Evolutionary conservation across 768 basidiomycete species (phyloP).

Genomic region (Melanogaster broomeanus): DNA sequence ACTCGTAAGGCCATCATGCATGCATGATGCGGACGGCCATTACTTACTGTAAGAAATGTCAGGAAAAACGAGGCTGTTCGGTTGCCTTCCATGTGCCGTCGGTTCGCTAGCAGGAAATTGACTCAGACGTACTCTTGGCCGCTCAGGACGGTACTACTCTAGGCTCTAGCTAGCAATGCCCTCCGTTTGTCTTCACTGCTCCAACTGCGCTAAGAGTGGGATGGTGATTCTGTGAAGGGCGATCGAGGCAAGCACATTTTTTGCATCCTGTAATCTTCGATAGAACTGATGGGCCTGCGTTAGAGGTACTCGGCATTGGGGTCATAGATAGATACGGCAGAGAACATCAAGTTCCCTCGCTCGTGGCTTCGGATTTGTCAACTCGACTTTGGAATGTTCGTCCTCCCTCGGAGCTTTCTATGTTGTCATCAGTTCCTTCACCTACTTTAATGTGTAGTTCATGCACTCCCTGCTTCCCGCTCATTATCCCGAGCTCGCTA

Average conservation of each 20-base stretch:
- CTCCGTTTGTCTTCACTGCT: too few species aligned
- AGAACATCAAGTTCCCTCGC: too few species aligned
- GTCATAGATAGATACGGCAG: neutral
- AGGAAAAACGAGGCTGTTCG: too few species aligned
- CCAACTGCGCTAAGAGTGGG: neutral
- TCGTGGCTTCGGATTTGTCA: neutral
- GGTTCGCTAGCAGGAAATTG: too few species aligned
- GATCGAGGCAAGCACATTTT: neutral
- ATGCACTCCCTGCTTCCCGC: neutral
- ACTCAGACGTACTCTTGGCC: too few species aligned
- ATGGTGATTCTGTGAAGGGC: neutral
- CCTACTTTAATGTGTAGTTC: slow-evolving; percentile 7
- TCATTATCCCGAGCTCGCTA: slow-evolving; percentile 12
- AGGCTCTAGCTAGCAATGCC: too few species aligned
- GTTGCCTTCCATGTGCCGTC: neutral
- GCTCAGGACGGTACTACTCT: too few species aligned
- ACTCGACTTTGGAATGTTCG: slow-evolving; percentile 5
- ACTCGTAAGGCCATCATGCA: too few species aligned
- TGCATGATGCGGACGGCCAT: too few species aligned
- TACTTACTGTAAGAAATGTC: too few species aligned
- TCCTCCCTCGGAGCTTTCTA: neutral
- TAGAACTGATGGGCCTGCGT: neutral
- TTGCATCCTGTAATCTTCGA: neutral
- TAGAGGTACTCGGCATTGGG: neutral
- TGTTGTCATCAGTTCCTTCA: slow-evolving; percentile 1